These are phyloP conservation scores for Rhodotorula graminis DNA, from an alignment of 768 basidiomycete species.

Conservation along the genomic window DNA sequence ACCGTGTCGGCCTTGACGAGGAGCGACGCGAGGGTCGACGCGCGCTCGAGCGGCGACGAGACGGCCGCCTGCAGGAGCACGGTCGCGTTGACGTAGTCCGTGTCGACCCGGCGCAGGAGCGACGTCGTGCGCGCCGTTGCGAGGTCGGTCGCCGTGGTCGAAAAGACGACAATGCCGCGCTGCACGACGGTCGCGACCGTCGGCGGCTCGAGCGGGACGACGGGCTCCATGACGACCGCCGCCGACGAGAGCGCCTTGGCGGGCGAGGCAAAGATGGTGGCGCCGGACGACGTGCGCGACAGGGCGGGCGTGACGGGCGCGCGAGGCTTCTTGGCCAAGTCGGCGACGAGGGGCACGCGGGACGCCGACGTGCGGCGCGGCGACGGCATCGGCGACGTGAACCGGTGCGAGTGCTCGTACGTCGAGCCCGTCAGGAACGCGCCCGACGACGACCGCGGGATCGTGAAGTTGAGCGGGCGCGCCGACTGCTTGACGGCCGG, in stretches of 20 bases:
- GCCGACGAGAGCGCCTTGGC: neutral
- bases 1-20: constrained; percentile 8
- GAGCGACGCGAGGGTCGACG: neutral
- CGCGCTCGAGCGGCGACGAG: constrained; percentile 7
- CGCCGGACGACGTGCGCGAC: neutral
- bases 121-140: neutral
- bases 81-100: constrained; percentile 23
- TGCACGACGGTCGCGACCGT: constrained; percentile 12
- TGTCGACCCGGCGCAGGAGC: constrained; percentile 24
- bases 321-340: constrained; percentile 5
- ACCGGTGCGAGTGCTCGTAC: neutral
- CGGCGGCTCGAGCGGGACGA: constrained; percentile 3
- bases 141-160: constrained; percentile 1
- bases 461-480: neutral
- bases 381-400: constrained; percentile 9
- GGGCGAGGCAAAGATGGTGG: neutral
- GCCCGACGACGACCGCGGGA: neutral
- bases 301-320: neutral
- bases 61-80: constrained; percentile 5
- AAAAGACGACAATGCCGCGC: constrained; percentile 27
- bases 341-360: neutral
- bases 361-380: constrained; percentile 1
- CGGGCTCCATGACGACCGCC: neutral
- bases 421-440: constrained; percentile 27
- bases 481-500: neutral